phyloP scores from a whole-genome alignment of 768 basidiomycete species.

The Kwoniella newhampshirensis region DNA sequence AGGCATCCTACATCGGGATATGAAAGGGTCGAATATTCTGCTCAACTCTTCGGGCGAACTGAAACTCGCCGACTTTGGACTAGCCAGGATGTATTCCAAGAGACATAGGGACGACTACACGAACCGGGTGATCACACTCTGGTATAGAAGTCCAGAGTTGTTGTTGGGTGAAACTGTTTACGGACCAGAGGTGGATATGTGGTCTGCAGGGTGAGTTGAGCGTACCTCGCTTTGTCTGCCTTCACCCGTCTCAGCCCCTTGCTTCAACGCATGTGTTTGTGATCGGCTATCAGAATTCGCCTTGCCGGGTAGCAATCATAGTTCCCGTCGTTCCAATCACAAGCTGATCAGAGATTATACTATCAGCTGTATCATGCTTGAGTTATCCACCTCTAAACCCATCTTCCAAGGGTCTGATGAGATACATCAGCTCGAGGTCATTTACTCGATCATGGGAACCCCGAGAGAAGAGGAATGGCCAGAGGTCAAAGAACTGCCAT shows the following conservation, averaged over 20 bases:
- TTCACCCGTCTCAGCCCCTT: too few relatives aligned
- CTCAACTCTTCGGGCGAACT: slow-evolving; percentile 87
- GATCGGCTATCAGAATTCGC: too few relatives aligned
- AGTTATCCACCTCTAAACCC: slow-evolving; percentile 90
- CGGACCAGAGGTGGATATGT: slow-evolving; percentile 97
- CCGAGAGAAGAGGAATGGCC: slow-evolving; percentile 79
- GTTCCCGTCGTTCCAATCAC: too few relatives aligned
- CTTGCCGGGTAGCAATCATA: too few relatives aligned
- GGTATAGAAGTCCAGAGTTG: slow-evolving; percentile 96
- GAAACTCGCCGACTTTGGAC: slow-evolving; percentile 94
- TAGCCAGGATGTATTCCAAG: slow-evolving; percentile 94
- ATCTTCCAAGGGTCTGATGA: slow-evolving; percentile 99
- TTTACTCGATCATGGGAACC: slow-evolving; percentile 87
- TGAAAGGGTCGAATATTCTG: slow-evolving; percentile 98
- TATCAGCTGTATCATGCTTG: slow-evolving; percentile 92
- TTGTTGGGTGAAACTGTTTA: slow-evolving; percentile 94
- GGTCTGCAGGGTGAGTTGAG: slow-evolving; percentile 86
- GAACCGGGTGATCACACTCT: slow-evolving; percentile 97
- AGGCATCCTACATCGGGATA: slow-evolving; percentile 94
- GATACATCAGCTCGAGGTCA: slow-evolving; percentile 91
- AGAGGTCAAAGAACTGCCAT: slow-evolving; percentile 76
- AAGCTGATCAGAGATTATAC: neutral
- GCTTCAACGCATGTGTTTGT: neutral
- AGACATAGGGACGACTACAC: slow-evolving; percentile 88
- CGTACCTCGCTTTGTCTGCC: neutral